phyloP scores from a whole-genome alignment of 2,329 filamentous ascomycete genomes.

The Stromatinia cepivora region DNA sequence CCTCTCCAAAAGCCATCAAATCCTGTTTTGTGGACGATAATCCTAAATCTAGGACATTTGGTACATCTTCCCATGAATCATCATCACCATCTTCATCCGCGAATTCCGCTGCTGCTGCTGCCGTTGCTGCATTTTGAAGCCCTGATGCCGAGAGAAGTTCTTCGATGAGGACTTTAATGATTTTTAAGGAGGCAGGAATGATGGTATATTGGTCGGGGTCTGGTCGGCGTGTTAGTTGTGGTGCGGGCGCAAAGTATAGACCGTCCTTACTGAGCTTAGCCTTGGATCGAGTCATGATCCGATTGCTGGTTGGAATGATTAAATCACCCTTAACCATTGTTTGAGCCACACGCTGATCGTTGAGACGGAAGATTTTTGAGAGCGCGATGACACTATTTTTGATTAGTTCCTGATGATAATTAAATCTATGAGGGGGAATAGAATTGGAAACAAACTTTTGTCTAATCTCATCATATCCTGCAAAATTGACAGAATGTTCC shows the following conservation, averaged over 20 bases:
- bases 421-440: not conserved
- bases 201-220: constrained; percentile 88
- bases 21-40: constrained; percentile 68
- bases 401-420: constrained; percentile 39
- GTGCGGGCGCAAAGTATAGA: constrained; percentile 15
- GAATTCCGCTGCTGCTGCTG: constrained; percentile 58
- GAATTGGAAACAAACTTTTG: constrained; percentile 70
- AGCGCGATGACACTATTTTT: constrained; percentile 77
- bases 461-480: constrained; percentile 96
- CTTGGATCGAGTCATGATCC: constrained; percentile 92
- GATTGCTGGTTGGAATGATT: constrained; percentile 73
- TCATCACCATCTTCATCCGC: constrained; percentile 70
- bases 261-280: constrained; percentile 69
- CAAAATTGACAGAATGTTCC: constrained; percentile 94
- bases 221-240: constrained; percentile 41
- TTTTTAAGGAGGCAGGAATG: constrained; percentile 87
- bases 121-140: constrained; percentile 56
- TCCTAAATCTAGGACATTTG: constrained; percentile 74
- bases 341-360: constrained; percentile 75
- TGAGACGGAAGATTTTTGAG: constrained; percentile 84
- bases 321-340: constrained; percentile 90
- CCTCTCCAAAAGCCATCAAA: constrained; percentile 74
- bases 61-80: constrained; percentile 87
- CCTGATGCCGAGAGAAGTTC: constrained; percentile 83
- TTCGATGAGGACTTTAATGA: constrained; percentile 91